Percentiles rank a stretch among this genome's conserved stretches.
These are phyloP conservation scores for Populus tremula DNA, from an alignment of 345 rosid genomes.

Conservation along the genomic window DNA sequence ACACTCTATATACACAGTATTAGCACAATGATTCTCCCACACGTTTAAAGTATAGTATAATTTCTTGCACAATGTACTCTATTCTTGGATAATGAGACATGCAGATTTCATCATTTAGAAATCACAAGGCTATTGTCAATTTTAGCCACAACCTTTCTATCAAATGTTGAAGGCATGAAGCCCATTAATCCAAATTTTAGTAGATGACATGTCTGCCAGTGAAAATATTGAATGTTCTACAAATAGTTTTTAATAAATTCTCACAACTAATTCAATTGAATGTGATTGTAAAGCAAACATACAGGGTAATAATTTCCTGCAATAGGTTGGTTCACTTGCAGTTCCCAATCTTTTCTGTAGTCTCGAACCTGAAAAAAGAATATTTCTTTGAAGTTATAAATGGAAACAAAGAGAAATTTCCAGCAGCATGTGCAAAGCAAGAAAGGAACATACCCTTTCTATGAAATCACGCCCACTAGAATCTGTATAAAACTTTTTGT, in stretches of 20 bases:
- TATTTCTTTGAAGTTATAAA: neutral
- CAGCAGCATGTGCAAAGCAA: neutral
- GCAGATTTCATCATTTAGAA: neutral
- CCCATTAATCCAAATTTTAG: neutral
- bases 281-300: slow-evolving; percentile 18
- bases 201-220: too few species aligned
- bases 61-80: neutral
- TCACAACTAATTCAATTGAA: neutral
- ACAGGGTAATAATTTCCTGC: slow-evolving; percentile 98
- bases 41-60: too few species aligned
- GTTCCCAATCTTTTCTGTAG: slow-evolving; percentile 83
- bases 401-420: neutral
- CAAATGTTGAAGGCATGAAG: neutral
- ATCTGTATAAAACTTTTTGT: slow-evolving; percentile 78
- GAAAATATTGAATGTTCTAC: too few species aligned
- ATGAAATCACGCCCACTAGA: slow-evolving; percentile 93
- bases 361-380: slow-evolving; percentile 65
- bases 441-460: slow-evolving; percentile 59
- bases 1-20: accelerated
- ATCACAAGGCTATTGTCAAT: neutral
- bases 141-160: neutral
- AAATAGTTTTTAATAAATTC: neutral
- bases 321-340: slow-evolving; percentile 77
- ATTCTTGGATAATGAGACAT: neutral
- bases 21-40: too few species aligned